These are phyloP conservation scores for Fusarium papillatum DNA, from an alignment of 2,329 filamentous ascomycete species.

Conservation along the genomic window DNA sequence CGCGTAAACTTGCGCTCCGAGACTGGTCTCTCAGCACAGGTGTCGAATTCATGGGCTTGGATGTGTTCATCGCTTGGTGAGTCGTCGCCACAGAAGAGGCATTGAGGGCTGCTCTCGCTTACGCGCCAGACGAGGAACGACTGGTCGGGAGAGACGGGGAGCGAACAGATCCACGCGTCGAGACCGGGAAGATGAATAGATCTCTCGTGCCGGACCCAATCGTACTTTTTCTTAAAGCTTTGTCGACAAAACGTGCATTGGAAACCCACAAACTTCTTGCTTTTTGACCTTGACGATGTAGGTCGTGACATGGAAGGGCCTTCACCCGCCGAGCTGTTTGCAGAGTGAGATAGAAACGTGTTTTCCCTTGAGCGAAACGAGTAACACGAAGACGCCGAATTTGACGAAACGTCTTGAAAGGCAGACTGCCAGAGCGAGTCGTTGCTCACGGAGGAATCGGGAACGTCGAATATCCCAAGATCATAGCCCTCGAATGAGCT, in stretches of 20 bases:
- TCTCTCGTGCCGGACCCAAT: slow-evolving; percentile 63
- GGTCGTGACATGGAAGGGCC: slow-evolving; percentile 24
- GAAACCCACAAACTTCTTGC: slow-evolving; percentile 44
- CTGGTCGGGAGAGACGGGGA: slow-evolving; percentile 48
- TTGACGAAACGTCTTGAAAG: slow-evolving; percentile 40
- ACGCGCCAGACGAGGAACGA: slow-evolving; percentile 63
- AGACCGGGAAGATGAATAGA: slow-evolving; percentile 61
- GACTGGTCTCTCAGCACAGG: slow-evolving; percentile 62
- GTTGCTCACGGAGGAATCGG: slow-evolving; percentile 48
- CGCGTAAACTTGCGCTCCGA: slow-evolving; percentile 58
- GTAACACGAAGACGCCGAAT: slow-evolving; percentile 45
- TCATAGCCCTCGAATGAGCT: slow-evolving; percentile 36
- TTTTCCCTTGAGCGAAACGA: slow-evolving; percentile 36
- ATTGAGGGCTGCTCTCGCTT: slow-evolving; percentile 56
- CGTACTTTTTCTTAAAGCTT: slow-evolving; percentile 55
- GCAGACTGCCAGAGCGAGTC: slow-evolving; percentile 44
- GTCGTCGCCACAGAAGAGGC: slow-evolving; percentile 53
- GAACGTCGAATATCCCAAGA: slow-evolving; percentile 41
- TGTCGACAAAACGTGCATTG: slow-evolving; percentile 55
- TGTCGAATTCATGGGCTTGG: slow-evolving; percentile 56
- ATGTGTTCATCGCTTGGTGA: slow-evolving; percentile 52
- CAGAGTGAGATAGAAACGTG: slow-evolving; percentile 34
- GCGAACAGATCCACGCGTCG: slow-evolving; percentile 64
- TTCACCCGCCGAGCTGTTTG: slow-evolving; percentile 37
- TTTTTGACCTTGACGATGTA: slow-evolving; percentile 25